Conservation (phyloP, 768 basidiomycete species). For the Boletus tomentosulus region DNA sequence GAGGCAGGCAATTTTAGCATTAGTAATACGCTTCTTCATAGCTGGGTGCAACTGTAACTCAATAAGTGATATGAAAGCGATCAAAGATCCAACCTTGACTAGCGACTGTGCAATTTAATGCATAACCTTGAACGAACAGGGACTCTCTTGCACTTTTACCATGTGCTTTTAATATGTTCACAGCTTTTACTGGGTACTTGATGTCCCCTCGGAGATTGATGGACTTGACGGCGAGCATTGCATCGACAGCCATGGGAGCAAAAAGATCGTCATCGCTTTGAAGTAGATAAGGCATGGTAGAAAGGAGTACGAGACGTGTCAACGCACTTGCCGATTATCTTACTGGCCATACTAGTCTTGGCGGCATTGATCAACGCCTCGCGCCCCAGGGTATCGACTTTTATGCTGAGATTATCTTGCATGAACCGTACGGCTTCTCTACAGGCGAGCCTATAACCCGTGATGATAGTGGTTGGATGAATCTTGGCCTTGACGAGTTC, state of each 20-base stretch:
- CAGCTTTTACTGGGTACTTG: slow-evolving; percentile 99
- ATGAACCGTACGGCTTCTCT: slow-evolving; percentile 97
- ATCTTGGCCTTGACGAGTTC: slow-evolving; percentile 98
- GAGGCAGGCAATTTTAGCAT: slow-evolving; percentile 96
- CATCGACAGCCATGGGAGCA: slow-evolving; percentile 98
- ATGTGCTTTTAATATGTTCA: slow-evolving; percentile 97
- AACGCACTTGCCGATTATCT: slow-evolving; percentile 93
- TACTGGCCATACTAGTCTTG: slow-evolving; percentile 98
- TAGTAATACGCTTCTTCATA: slow-evolving; percentile 92
- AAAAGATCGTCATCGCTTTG: slow-evolving; percentile 93
- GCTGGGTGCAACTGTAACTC: slow-evolving; percentile 44
- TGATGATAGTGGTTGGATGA: slow-evolving; percentile 98
- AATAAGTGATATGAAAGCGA: neutral
- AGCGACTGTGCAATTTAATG: slow-evolving; percentile 96
- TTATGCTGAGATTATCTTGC: slow-evolving; percentile 95
- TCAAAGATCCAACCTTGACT: slow-evolving; percentile 76
- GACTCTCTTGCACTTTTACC: slow-evolving; percentile 95
- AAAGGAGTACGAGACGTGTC: neutral
- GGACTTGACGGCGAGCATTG: slow-evolving; percentile 96
- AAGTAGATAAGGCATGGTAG: slow-evolving; percentile 1
- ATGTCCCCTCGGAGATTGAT: slow-evolving; percentile 91
- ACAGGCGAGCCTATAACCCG: slow-evolving; percentile 95
- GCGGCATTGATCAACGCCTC: slow-evolving; percentile 94
- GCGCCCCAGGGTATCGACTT: slow-evolving; percentile 86
- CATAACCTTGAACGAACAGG: slow-evolving; percentile 92